These are phyloP conservation scores for Cytospora mali DNA, from an alignment of 2,329 filamentous ascomycete species.

Conservation along the genomic window DNA sequence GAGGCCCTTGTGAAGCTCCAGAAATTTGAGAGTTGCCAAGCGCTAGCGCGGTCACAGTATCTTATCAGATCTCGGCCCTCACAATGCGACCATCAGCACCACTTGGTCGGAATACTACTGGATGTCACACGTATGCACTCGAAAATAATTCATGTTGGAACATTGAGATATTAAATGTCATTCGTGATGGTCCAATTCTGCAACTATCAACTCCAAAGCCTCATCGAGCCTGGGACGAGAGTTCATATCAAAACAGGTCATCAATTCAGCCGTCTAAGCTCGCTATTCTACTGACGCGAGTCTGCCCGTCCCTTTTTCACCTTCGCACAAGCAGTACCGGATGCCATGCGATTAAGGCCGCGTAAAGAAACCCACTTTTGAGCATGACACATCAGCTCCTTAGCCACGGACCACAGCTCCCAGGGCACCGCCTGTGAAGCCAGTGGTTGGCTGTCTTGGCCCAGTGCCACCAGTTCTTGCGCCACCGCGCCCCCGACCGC, in stretches of 20 bases:
- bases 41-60: constrained; percentile 16
- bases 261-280: constrained; percentile 28
- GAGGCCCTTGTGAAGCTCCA: constrained; percentile 16
- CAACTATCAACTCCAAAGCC: background rate
- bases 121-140: background rate
- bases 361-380: constrained; percentile 20
- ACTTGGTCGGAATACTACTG: no score
- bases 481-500: constrained; percentile 64
- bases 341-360: constrained; percentile 29
- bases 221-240: background rate
- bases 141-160: background rate
- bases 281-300: constrained; percentile 26
- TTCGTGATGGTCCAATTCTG: background rate
- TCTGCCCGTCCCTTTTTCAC: constrained; percentile 27
- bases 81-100: background rate
- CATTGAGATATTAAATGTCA: background rate
- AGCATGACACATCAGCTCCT: constrained; percentile 25
- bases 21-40: constrained; percentile 26
- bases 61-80: constrained; percentile 3
- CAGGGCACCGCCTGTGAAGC: constrained; percentile 81
- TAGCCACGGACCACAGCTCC: constrained; percentile 68
- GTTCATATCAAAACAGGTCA: constrained; percentile 17
- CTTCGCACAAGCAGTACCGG: constrained; percentile 26
- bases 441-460: constrained; percentile 71
- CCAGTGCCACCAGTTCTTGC: constrained; percentile 59